Evolutionary conservation across 2,329 filamentous ascomycete genomes (phyloP), one percentile per base, ranked within the genome.

Genomic region (Ascomycota sp.): DNA sequence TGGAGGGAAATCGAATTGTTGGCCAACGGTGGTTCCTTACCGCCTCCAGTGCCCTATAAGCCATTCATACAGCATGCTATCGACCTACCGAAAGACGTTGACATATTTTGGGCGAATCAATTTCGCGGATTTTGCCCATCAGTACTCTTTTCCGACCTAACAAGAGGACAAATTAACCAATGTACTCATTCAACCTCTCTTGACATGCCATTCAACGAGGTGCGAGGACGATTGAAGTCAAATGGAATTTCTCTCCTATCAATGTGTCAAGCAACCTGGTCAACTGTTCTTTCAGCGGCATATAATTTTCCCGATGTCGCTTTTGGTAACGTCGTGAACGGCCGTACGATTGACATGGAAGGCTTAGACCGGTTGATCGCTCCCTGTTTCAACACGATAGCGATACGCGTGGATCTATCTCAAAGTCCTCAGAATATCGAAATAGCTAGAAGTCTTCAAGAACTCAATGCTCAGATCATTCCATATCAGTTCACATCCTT

Each of bases 301-400:
- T 61, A 72, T 2, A 49, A 59, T 1, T 56, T 58, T 6, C 48
- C 56, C 0, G 83, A 92, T 44, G 45, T 92, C 6, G 89, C 80
- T 49, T 92, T 93, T 45, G 84, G 86, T 1, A 89, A 81, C 43
- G 75, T 93, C 2, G 66, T 86, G 36, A 84, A 72, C 45, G 83
- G 84, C 2, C 71, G 84, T 7, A 75, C 72, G 1, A 48, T 80
- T 8, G 55, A 68, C 0, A 50, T 84, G 3, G 64, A 76, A 6
- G 67, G 65, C 0, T 58, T 86, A 9, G 72, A 84, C 28, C 59
- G 63, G 4, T 64, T 92, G 6, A 68, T 91, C n/a, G 82, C 80
- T 0, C 84, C 84, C 0, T 92, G 82, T 49, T 92, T 93, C 60
- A 93, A 92, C 47, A 92, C 84, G 0, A 54, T 92, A 9, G 82